Evolutionary conservation across 345 rosid genomes (phyloP).

Genomic region (Populus tremula): DNA sequence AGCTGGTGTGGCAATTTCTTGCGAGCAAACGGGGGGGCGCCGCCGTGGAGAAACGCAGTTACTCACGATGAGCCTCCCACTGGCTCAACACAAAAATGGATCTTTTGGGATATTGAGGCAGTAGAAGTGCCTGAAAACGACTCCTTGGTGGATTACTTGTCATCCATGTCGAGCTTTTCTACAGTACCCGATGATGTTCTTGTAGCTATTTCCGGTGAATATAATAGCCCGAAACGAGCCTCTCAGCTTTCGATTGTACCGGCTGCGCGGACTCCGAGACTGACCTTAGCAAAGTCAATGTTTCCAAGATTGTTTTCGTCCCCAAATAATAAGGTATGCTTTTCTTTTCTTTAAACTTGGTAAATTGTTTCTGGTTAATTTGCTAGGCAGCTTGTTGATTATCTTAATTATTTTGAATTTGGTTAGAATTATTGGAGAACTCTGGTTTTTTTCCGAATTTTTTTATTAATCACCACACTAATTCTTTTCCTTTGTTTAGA

Average conservation of each 20-base stretch:
- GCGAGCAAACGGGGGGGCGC: constrained; percentile 82
- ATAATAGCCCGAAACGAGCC: constrained; percentile 29
- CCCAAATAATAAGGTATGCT: constrained; percentile 48
- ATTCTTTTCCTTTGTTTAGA: background rate
- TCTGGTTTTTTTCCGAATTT: background rate
- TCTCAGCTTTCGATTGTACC: constrained; percentile 42
- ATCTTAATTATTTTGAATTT: background rate
- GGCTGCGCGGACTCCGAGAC: constrained; percentile 36
- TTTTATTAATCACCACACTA: background rate
- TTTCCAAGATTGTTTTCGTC: constrained; percentile 36
- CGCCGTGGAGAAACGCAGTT: constrained; percentile 88
- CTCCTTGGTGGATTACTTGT: constrained; percentile 47
- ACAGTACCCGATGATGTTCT: constrained; percentile 33
- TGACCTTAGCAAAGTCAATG: constrained; percentile 35
- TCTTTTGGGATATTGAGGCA: constrained; percentile 73
- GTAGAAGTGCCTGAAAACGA: constrained; percentile 34
- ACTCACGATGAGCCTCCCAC: constrained; percentile 79
- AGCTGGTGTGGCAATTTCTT: constrained; percentile 70
- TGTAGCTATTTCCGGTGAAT: constrained; percentile 37
- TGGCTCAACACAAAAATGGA: constrained; percentile 60
- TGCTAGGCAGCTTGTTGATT: background rate
- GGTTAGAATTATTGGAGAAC: background rate
- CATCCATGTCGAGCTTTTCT: constrained; percentile 60
- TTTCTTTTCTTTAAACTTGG: background rate
- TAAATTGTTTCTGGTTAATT: background rate